Conservation (phyloP, 257 asterid genomes). For the Oldenlandia corymbosa region DNA sequence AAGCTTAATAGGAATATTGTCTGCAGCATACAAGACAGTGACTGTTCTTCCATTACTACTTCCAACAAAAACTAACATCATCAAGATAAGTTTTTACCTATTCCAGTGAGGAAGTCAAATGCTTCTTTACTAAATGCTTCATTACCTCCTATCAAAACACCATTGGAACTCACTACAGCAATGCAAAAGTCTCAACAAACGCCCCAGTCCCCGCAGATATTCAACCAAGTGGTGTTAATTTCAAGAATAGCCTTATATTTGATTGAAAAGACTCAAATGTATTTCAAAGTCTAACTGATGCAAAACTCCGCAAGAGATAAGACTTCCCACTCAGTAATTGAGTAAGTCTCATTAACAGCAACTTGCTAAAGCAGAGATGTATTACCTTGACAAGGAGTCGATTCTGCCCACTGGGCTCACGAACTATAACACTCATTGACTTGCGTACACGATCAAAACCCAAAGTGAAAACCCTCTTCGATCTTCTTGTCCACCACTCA, state of each 20-base stretch:
- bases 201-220: too few relatives aligned
- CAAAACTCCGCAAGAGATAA: not conserved
- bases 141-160: not conserved
- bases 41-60: not conserved
- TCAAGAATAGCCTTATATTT: not conserved
- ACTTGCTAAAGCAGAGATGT: conserved; percentile 1
- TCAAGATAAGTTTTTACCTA: too few relatives aligned
- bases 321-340: not conserved
- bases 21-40: not conserved
- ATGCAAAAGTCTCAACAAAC: too few relatives aligned
- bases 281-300: not conserved
- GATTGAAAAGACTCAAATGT: not conserved
- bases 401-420: conserved; percentile 48
- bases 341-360: not conserved
- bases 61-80: not conserved
- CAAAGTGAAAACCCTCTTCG: conserved; percentile 61
- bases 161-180: too few relatives aligned
- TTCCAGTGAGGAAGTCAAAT: not conserved
- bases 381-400: conserved; percentile 88
- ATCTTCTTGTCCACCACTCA: conserved; percentile 74
- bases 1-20: not conserved
- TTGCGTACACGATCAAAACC: conserved; percentile 89
- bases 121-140: conserved; percentile 1
- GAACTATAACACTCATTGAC: conserved; percentile 80
- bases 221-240: too few relatives aligned